These are phyloP conservation scores for Ustilago trichophora DNA, from an alignment of 1,284 basidiomycete species.

Conservation along the genomic window DNA sequence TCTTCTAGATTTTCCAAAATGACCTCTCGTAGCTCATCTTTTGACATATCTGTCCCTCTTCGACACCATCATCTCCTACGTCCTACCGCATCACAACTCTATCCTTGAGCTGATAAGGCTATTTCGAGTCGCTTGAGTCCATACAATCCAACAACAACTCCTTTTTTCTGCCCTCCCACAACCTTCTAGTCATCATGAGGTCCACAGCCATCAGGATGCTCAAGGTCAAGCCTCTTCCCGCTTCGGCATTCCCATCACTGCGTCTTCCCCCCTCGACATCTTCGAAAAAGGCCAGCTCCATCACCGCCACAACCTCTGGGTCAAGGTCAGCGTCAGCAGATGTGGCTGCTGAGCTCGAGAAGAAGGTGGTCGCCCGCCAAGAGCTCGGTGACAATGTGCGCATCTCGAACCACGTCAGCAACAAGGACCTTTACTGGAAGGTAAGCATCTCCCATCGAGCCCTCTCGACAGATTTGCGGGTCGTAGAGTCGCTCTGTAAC, in stretches of 20 bases:
- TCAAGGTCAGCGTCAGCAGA: slow-evolving; percentile 5
- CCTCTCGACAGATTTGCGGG: no score
- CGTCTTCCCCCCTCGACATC: slow-evolving; percentile 25
- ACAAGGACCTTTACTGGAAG: slow-evolving; percentile 52
- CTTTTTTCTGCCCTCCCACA: no score
- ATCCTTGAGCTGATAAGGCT: no score
- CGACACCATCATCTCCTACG: no score
- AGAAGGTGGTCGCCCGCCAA: slow-evolving; percentile 13
- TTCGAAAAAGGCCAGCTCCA: slow-evolving; percentile 1
- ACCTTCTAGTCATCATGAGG: slow-evolving; percentile 23
- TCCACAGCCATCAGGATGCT: slow-evolving; percentile 24
- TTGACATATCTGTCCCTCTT: no score
- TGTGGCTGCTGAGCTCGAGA: slow-evolving; percentile 34
- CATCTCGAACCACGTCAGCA: slow-evolving; percentile 35
- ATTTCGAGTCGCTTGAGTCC: no score
- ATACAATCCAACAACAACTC: no score
- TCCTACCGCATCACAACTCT: no score
- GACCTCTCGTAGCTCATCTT: no score
- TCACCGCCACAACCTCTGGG: not conserved
- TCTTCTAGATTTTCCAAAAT: not conserved
- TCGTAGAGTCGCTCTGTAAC: no score
- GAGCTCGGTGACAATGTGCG: slow-evolving; percentile 44
- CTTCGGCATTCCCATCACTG: slow-evolving; percentile 18
- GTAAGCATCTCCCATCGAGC: slow-evolving; percentile 12
- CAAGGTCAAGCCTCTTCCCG: slow-evolving; percentile 40